phyloP scores from a whole-genome alignment of 192 early-diverging fungal genomes.

The Coemansia sp. region DNA sequence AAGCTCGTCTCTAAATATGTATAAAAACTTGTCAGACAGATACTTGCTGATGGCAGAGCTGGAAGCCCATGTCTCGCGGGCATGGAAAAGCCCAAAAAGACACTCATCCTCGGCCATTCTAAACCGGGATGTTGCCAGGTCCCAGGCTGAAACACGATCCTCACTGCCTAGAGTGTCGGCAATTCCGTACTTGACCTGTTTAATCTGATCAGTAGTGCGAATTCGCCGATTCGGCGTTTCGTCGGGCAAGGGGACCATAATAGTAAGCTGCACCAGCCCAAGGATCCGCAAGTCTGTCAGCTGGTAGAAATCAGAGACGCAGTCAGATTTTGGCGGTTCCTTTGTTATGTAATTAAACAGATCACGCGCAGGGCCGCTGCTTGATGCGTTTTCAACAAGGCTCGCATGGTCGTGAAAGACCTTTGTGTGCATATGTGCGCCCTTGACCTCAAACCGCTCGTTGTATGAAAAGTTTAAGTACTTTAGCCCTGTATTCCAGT shows the following conservation, averaged over 20 bases:
- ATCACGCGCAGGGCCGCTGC: conserved; percentile 34
- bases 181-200: conserved; percentile 84
- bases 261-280: conserved; percentile 90
- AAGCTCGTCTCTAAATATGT: conserved; percentile 72
- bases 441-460: conserved; percentile 85
- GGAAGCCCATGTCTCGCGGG: conserved; percentile 55
- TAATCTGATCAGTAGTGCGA: conserved; percentile 81
- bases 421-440: conserved; percentile 56
- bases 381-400: conserved; percentile 37
- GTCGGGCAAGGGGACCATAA: conserved; percentile 77
- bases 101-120: conserved; percentile 85
- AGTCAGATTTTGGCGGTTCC: conserved; percentile 61
- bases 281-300: conserved; percentile 77
- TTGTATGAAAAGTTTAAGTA: conserved; percentile 92
- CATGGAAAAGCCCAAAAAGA: conserved; percentile 87
- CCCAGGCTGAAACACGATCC: conserved; percentile 78
- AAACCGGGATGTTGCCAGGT: conserved; percentile 82
- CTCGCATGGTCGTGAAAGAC: conserved; percentile 53
- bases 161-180: conserved; percentile 75
- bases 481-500: conserved; percentile 86
- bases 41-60: conserved; percentile 62
- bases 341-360: conserved; percentile 52
- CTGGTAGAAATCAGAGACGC: conserved; percentile 70
- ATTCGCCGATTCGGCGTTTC: conserved; percentile 80
- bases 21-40: conserved; percentile 70